phyloP scores from a whole-genome alignment of 1,139 yeast genomes.

The Schwanniomyces etchellsii region DNA sequence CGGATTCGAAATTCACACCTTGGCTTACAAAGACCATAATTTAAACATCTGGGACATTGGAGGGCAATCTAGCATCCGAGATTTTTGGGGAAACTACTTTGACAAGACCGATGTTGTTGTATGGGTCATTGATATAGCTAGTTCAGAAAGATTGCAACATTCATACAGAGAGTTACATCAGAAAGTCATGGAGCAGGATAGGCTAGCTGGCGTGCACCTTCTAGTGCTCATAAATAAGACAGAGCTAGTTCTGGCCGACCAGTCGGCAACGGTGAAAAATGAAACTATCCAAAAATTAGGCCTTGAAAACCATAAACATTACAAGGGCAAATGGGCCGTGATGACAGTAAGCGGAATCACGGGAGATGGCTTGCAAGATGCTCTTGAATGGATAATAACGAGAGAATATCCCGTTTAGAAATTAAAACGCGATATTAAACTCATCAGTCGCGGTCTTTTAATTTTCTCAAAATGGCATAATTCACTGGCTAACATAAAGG shows the following conservation, averaged over 20 bases:
- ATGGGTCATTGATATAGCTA: constrained; percentile 88
- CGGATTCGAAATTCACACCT: constrained; percentile 46
- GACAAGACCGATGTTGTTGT: constrained; percentile 77
- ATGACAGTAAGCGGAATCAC: constrained; percentile 52
- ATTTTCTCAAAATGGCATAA: not conserved
- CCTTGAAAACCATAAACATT: constrained; percentile 17
- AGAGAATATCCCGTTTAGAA: constrained; percentile 12
- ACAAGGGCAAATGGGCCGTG: constrained; percentile 30
- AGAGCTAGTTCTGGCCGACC: constrained; percentile 33
- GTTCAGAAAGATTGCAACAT: constrained; percentile 57
- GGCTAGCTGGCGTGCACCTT: constrained; percentile 61
- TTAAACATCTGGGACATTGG: constrained; percentile 80
- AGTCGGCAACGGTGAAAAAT: constrained; percentile 10
- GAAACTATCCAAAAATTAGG: constrained; percentile 18
- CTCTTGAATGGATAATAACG: constrained; percentile 45
- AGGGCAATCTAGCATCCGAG: constrained; percentile 72
- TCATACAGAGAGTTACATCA: constrained; percentile 57
- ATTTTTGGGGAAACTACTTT: constrained; percentile 89
- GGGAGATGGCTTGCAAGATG: constrained; percentile 42
- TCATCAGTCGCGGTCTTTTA: not conserved
- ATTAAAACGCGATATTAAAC: not conserved
- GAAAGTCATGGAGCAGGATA: constrained; percentile 59
- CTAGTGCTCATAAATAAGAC: constrained; percentile 53
- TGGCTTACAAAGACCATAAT: constrained; percentile 22
- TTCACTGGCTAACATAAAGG: not conserved